Percentiles rank a stretch among this genome's conserved stretches.
Conservation (phyloP, 2,329 filamentous ascomycete species). For the Diaporthe citriasiana region DNA sequence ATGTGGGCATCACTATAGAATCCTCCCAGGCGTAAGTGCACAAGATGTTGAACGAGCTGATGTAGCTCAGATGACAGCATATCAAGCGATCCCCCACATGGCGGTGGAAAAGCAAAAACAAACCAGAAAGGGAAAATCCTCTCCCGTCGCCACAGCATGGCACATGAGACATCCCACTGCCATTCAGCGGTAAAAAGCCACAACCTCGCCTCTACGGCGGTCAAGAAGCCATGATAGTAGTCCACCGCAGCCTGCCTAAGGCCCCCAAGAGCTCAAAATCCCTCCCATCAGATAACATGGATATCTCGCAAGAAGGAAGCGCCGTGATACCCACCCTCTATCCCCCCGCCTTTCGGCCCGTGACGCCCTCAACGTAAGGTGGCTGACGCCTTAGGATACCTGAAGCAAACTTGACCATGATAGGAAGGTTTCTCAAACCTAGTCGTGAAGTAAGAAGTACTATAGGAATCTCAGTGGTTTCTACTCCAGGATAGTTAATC, state of each 20-base stretch:
- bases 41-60: not conserved
- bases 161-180: not conserved
- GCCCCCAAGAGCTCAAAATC: not conserved
- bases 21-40: too few relatives aligned
- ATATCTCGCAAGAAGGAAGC: not conserved
- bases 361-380: not conserved
- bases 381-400: too few relatives aligned
- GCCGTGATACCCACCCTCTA: slow-evolving; percentile 7
- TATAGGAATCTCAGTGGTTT: too few relatives aligned
- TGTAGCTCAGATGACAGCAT: slow-evolving; percentile 7
- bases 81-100: not conserved
- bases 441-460: too few relatives aligned
- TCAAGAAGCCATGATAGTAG: not conserved
- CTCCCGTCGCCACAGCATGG: not conserved
- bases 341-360: not conserved
- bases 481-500: too few relatives aligned
- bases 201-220: slow-evolving; percentile 10
- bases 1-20: not conserved
- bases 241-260: not conserved
- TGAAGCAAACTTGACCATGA: too few relatives aligned
- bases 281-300: not conserved
- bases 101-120: not conserved
- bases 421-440: too few relatives aligned
- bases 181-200: not conserved
- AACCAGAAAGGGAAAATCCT: not conserved